Evolutionary conservation across 1,139 yeast genomes (phyloP).

Genomic region (Protomyces arabidopsidicola): DNA sequence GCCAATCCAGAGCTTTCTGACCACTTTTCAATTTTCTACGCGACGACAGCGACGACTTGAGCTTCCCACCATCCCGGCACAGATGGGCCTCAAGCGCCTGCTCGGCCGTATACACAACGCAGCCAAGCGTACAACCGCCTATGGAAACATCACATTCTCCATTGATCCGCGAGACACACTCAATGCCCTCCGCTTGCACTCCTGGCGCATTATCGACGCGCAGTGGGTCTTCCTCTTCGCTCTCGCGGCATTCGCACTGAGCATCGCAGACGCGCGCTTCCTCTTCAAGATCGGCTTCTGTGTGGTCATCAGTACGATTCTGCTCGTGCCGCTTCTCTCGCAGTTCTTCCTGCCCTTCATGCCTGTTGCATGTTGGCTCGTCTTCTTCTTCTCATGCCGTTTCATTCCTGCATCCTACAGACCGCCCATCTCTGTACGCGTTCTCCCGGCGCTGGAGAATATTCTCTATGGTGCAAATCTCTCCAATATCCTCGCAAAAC

Average conservation of each 20-base stretch:
- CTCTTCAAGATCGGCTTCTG: constrained; percentile 48
- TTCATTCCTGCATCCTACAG: constrained; percentile 73
- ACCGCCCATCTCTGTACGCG: constrained; percentile 85
- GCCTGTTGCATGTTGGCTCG: constrained; percentile 85
- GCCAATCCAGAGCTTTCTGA: neutral
- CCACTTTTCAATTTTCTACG: neutral
- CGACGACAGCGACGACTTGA: neutral
- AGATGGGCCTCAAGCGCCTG: neutral
- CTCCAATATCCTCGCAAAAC: constrained; percentile 76
- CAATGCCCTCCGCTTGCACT: constrained; percentile 48
- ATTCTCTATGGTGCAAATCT: constrained; percentile 90
- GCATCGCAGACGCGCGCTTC: constrained; percentile 52
- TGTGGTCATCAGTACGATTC: constrained; percentile 40
- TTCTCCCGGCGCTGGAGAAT: constrained; percentile 90
- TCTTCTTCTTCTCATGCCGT: constrained; percentile 60
- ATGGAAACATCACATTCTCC: constrained; percentile 9
- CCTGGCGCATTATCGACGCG: constrained; percentile 42
- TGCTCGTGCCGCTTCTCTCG: constrained; percentile 67
- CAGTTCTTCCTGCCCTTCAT: constrained; percentile 83
- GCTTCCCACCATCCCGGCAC: neutral
- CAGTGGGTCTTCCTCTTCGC: constrained; percentile 46
- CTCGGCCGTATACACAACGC: neutral
- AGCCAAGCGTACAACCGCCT: neutral
- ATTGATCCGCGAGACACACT: constrained; percentile 46
- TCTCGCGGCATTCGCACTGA: constrained; percentile 47